Conservation (phyloP, 2,329 filamentous ascomycete species). For the Sporothrix inflata region DNA sequence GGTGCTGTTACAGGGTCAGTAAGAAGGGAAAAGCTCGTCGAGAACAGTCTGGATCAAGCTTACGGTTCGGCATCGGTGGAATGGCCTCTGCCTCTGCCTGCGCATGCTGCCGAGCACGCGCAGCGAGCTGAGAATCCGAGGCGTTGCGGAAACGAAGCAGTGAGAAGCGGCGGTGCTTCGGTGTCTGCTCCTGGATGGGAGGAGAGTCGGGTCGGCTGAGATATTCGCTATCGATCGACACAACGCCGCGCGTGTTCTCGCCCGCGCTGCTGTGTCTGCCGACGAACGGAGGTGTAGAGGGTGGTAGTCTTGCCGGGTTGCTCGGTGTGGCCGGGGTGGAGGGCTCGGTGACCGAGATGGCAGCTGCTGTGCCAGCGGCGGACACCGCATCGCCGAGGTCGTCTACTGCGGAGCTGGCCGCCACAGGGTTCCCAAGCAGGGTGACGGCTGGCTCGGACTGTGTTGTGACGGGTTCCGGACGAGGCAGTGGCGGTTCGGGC, state of each 20-base stretch:
- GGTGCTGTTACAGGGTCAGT: conserved; percentile 51
- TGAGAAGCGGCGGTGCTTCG: conserved; percentile 64
- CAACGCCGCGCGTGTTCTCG: conserved; percentile 35
- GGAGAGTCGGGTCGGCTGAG: conserved; percentile 51
- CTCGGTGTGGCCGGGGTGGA: conserved; percentile 12
- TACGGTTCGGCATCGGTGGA: conserved; percentile 64
- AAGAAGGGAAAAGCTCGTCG: not conserved
- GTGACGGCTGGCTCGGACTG: conserved; percentile 7
- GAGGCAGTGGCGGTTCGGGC: conserved; percentile 24
- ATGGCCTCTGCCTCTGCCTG: conserved; percentile 55
- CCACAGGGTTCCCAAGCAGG: not conserved
- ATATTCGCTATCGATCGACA: conserved; percentile 35
- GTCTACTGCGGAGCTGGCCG: conserved; percentile 9
- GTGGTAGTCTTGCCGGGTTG: conserved; percentile 35
- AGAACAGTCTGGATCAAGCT: conserved; percentile 35
- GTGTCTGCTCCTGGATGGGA: conserved; percentile 57
- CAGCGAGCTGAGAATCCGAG: conserved; percentile 85
- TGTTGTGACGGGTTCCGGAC: not conserved
- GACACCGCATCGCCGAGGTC: conserved; percentile 32
- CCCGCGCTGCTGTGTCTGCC: conserved; percentile 34
- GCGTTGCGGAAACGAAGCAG: conserved; percentile 87
- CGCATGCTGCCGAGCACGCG: conserved; percentile 70
- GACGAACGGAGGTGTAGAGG: conserved; percentile 40
- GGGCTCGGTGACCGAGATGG: conserved; percentile 33
- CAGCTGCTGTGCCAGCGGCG: conserved; percentile 36